phyloP scores from a whole-genome alignment of 495 filamentous ascomycete genomes.

The Xylaria longipes region DNA sequence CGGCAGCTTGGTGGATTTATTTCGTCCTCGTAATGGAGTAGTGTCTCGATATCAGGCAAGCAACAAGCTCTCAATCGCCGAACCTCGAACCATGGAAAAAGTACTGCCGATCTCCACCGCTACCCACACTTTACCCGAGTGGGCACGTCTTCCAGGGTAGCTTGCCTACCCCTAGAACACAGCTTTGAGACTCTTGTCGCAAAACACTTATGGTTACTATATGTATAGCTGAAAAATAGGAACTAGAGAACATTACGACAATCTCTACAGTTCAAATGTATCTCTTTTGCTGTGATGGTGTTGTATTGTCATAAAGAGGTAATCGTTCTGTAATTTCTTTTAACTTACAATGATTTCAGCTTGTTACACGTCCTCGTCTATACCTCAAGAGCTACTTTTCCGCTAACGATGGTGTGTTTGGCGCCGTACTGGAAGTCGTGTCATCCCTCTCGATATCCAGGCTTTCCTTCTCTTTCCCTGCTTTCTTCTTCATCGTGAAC shows the following conservation, averaged over 20 bases:
- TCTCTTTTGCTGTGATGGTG: not conserved
- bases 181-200: not conserved
- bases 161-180: not conserved
- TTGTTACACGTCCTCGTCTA: not conserved
- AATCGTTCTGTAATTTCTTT: not conserved
- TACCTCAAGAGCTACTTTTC: constrained; percentile 27
- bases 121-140: not conserved
- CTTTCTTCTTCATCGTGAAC: constrained; percentile 57
- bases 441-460: constrained; percentile 52
- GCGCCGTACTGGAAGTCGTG: constrained; percentile 14
- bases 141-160: not conserved
- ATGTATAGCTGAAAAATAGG: not conserved
- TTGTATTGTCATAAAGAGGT: not conserved
- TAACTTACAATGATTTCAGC: not conserved
- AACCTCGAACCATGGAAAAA: constrained; percentile 15
- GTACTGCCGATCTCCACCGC: constrained; percentile 27
- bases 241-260: not conserved
- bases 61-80: not conserved
- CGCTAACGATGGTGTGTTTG: constrained; percentile 12
- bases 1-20: not conserved
- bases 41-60: not conserved
- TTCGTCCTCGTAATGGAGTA: not conserved
- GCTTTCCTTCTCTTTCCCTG: constrained; percentile 54
- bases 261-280: not conserved
- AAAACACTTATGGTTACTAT: not conserved